phyloP scores from a whole-genome alignment of 2,329 filamentous ascomycete genomes.

The Talaromyces sp. region DNA sequence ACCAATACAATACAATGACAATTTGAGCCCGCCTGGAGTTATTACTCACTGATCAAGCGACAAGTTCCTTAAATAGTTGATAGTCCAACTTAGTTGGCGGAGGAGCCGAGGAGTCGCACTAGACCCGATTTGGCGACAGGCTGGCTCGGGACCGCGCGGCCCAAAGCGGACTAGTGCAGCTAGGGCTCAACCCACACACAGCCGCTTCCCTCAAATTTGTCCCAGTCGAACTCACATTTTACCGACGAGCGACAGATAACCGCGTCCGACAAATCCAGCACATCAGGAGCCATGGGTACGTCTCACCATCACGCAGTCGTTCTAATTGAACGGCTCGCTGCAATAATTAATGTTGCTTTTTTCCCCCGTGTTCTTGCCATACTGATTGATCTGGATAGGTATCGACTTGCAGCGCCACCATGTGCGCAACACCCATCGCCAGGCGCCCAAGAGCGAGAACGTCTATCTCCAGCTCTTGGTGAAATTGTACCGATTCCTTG shows the following conservation, averaged over 20 bases:
- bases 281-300: slow-evolving; percentile 42
- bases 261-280: slow-evolving; percentile 33
- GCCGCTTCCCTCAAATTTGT: slow-evolving; percentile 33
- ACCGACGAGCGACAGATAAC: slow-evolving; percentile 37
- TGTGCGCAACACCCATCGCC: slow-evolving; percentile 69
- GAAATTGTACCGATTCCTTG: slow-evolving; percentile 96
- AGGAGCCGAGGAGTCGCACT: background rate
- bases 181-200: slow-evolving; percentile 44
- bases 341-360: background rate
- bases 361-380: background rate
- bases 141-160: slow-evolving; percentile 4
- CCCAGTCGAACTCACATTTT: slow-evolving; percentile 34
- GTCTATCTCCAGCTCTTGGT: slow-evolving; percentile 95
- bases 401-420: slow-evolving; percentile 59
- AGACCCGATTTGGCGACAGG: background rate
- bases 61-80: background rate
- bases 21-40: background rate
- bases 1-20: background rate
- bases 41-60: background rate
- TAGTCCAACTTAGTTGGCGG: background rate
- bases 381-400: slow-evolving; percentile 31
- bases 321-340: background rate
- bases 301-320: background rate
- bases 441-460: slow-evolving; percentile 97
- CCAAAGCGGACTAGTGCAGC: slow-evolving; percentile 25